phyloP scores from a whole-genome alignment of 331 rosid genomes.

The Cydonia oblonga region DNA sequence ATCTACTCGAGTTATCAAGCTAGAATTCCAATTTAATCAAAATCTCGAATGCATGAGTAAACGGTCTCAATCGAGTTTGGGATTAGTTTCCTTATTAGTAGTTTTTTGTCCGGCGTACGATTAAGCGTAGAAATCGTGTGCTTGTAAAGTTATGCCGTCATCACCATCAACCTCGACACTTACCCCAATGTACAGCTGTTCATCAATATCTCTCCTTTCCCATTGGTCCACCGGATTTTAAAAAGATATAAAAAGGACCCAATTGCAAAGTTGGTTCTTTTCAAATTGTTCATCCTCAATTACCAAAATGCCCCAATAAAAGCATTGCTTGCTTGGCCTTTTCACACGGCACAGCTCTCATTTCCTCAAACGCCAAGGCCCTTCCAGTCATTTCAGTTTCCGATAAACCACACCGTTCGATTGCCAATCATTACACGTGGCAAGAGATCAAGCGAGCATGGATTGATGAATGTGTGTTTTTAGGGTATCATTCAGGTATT shows the following conservation, averaged over 20 bases:
- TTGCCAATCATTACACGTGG: not conserved
- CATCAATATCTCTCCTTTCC: not conserved
- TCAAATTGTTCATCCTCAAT: not conserved
- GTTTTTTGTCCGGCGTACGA: not conserved
- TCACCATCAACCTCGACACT: not conserved
- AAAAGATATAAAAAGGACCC: not conserved
- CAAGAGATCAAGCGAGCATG: not conserved
- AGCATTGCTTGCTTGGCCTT: not conserved
- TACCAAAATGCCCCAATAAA: constrained; percentile 4
- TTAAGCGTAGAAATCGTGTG: not conserved
- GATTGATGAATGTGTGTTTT: no score
- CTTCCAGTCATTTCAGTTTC: not conserved
- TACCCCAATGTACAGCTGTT: constrained; percentile 17
- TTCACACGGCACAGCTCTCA: not conserved
- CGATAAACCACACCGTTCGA: not conserved
- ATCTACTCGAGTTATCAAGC: accelerated
- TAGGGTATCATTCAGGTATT: accelerated
- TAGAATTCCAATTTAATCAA: no score
- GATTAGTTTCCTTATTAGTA: no score
- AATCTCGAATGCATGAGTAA: no score
- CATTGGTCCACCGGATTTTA: constrained; percentile 3
- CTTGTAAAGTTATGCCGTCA: not conserved
- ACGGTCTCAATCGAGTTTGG: accelerated
- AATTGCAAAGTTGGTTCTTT: not conserved
- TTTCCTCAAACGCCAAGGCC: not conserved